These are phyloP conservation scores for Ramaria rubella DNA, from an alignment of 768 basidiomycete species.

Conservation along the genomic window DNA sequence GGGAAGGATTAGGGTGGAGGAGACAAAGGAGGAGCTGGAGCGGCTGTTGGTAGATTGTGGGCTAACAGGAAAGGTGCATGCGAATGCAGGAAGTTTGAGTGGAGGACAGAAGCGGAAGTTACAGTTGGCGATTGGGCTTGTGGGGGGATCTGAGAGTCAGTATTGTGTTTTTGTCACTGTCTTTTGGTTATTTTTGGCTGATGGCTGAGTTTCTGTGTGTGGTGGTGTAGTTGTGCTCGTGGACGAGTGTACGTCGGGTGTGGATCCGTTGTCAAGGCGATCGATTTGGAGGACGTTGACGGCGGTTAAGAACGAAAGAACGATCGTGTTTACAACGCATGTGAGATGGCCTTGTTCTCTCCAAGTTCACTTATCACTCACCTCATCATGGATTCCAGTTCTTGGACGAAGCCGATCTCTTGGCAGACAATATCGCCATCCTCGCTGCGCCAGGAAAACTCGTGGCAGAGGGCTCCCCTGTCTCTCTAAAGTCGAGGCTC, in stretches of 20 bases:
- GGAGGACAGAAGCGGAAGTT: constrained; percentile 82
- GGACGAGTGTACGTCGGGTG: constrained; percentile 56
- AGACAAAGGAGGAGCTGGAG: constrained; percentile 48
- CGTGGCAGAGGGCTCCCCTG: constrained; percentile 67
- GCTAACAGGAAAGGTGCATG: constrained; percentile 58
- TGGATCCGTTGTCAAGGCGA: constrained; percentile 73
- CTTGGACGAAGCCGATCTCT: constrained; percentile 71
- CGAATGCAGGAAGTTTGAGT: constrained; percentile 58
- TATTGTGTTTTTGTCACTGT: neutral
- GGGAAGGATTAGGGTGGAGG: neutral
- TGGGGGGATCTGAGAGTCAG: constrained; percentile 68
- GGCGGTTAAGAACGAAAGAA: constrained; percentile 55
- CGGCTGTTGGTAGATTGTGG: constrained; percentile 69
- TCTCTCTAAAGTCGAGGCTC: constrained; percentile 61
- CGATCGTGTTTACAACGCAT: constrained; percentile 75
- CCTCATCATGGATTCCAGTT: constrained; percentile 42
- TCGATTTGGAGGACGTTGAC: constrained; percentile 73
- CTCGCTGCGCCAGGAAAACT: constrained; percentile 70
- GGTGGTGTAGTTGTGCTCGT: constrained; percentile 19
- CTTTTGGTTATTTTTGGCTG: neutral
- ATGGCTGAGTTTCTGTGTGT: neutral
- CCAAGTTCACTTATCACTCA: constrained; percentile 2
- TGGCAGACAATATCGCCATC: constrained; percentile 71
- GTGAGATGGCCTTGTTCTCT: constrained; percentile 26
- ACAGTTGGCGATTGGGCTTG: constrained; percentile 73